Evolutionary conservation across 169 alveolate genomes (phyloP).

Genomic region (Toxoplasma gondii): DNA sequence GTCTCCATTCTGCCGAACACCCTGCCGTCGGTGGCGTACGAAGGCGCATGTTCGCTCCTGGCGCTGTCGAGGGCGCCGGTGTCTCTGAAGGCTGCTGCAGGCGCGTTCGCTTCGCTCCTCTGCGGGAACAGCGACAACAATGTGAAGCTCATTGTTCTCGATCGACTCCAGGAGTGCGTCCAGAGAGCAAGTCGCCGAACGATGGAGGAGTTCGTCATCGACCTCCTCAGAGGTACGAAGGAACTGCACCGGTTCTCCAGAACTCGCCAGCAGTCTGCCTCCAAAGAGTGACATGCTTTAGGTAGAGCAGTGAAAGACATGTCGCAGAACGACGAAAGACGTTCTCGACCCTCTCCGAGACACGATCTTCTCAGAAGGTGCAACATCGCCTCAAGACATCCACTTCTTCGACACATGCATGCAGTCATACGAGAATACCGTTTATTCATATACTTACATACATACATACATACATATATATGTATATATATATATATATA

Average conservation of each 20-base stretch:
- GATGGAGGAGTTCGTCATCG: constrained; percentile 32
- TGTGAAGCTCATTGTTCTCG: constrained; percentile 84
- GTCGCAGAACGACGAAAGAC: neutral
- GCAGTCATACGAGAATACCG: too few relatives aligned
- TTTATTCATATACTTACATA: too few relatives aligned
- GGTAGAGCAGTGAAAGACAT: neutral
- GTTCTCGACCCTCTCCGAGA: neutral
- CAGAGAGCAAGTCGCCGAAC: neutral
- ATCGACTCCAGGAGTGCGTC: constrained; percentile 70
- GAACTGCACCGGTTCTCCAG: neutral
- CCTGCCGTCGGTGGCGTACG: constrained; percentile 87
- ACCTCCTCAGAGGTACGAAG: constrained; percentile 45
- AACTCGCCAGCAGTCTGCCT: neutral
- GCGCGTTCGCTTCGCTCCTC: constrained; percentile 80
- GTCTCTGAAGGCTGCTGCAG: constrained; percentile 75
- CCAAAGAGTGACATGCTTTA: neutral
- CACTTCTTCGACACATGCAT: too few relatives aligned
- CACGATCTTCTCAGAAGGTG: too few relatives aligned
- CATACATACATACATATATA: too few relatives aligned
- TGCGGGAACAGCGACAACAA: constrained; percentile 87
- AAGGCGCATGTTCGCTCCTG: constrained; percentile 89
- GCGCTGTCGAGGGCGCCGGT: constrained; percentile 57
- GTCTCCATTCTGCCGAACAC: constrained; percentile 68
- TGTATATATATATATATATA: too few relatives aligned
- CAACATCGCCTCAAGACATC: too few relatives aligned